These are phyloP conservation scores for Dactylellina sp. DNA, from an alignment of 2,329 filamentous ascomycete species.

Conservation along the genomic window DNA sequence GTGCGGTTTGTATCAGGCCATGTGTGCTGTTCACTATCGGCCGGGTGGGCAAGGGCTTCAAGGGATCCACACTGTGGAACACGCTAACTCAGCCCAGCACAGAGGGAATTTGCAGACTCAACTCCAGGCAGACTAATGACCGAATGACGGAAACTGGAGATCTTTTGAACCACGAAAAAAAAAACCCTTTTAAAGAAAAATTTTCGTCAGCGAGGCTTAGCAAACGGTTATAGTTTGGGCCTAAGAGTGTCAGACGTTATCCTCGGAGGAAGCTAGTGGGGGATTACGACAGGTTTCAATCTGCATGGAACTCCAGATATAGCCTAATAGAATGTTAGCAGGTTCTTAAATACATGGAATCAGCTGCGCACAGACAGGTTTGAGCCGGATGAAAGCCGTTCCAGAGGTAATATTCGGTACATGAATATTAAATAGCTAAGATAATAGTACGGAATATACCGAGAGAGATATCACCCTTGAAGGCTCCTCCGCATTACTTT, in stretches of 20 bases:
- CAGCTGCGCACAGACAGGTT: constrained; percentile 47
- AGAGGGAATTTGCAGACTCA: too few relatives aligned
- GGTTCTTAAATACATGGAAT: constrained; percentile 6
- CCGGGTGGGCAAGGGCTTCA: too few relatives aligned
- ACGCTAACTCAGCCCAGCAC: too few relatives aligned
- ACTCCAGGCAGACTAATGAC: too few relatives aligned
- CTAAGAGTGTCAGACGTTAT: constrained; percentile 19
- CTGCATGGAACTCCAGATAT: constrained; percentile 28
- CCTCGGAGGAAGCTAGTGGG: constrained; percentile 45
- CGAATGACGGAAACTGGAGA: too few relatives aligned
- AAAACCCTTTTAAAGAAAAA: too few relatives aligned
- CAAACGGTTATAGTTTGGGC: constrained; percentile 12
- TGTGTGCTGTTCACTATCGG: too few relatives aligned
- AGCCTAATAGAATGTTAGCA: constrained; percentile 35
- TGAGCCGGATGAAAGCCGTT: constrained; percentile 34
- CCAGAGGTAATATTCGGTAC: constrained; percentile 29
- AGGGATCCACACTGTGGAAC: too few relatives aligned
- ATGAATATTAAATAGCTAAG: constrained; percentile 11
- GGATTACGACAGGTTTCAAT: constrained; percentile 39
- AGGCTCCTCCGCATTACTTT: not conserved
- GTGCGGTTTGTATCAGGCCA: too few relatives aligned
- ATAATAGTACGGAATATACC: constrained; percentile 44
- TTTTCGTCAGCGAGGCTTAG: too few relatives aligned
- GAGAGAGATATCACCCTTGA: constrained; percentile 25
- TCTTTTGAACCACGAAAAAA: too few relatives aligned